These are phyloP conservation scores for Boeremia lycopersici DNA, from an alignment of 2,329 filamentous ascomycete species.

Conservation along the genomic window DNA sequence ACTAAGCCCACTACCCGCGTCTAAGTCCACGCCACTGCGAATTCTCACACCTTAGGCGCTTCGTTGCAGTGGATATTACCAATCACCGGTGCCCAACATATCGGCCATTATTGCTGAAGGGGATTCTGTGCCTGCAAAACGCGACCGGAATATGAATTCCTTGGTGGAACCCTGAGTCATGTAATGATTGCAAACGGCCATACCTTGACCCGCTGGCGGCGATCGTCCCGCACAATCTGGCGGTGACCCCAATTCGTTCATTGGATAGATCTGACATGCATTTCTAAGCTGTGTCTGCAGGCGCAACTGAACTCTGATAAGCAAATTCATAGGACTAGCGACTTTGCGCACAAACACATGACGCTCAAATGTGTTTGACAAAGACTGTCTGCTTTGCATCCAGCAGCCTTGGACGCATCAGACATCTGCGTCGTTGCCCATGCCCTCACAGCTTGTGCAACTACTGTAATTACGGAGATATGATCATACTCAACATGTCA, in stretches of 20 bases:
- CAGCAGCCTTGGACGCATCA: no score
- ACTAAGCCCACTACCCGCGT: slow-evolving; percentile 2
- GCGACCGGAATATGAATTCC: slow-evolving; percentile 6
- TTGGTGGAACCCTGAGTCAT: slow-evolving; percentile 8
- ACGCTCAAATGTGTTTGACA: no score
- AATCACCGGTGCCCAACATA: slow-evolving; percentile 8
- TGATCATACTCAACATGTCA: slow-evolving; percentile 7
- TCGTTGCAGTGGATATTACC: slow-evolving; percentile 15
- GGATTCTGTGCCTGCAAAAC: slow-evolving; percentile 11
- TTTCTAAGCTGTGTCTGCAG: slow-evolving; percentile 14
- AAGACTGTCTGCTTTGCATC: no score
- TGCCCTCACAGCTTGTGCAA: no score
- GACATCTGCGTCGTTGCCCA: no score
- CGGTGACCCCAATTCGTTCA: not conserved
- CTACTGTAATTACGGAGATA: no score
- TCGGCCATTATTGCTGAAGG: not conserved
- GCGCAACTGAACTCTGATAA: not conserved
- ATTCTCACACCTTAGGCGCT: not conserved
- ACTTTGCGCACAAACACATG: not conserved
- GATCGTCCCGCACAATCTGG: slow-evolving; percentile 10
- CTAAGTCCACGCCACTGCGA: slow-evolving; percentile 9
- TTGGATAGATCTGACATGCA: not conserved
- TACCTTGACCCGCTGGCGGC: slow-evolving; percentile 13
- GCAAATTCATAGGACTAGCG: not conserved
- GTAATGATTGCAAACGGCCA: slow-evolving; percentile 4